Evolutionary conservation across 2,329 filamentous ascomycete species (phyloP), one percentile per base, ranked within the genome.

Genomic region (Calonectria pteridis): DNA sequence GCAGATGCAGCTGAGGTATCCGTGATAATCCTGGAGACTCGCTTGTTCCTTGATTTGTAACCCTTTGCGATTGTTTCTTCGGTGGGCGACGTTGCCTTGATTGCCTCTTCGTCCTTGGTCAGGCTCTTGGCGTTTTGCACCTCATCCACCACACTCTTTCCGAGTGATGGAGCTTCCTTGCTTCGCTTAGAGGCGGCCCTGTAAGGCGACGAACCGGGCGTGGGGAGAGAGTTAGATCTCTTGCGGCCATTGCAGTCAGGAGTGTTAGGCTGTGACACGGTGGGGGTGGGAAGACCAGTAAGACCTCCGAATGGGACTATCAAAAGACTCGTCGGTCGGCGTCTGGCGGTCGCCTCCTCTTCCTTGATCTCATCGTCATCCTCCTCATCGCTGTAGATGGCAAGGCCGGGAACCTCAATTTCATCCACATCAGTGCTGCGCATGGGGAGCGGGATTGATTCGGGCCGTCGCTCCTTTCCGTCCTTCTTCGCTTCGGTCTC

Each of bases 351-450:
- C 28, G 51, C 67, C 1, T 66, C 79, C 1, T 83, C 79, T 1
- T 84, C 83, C 1, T 84, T 83, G 6, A 84, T 82, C 3, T 86
- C 83, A 11, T 86, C 86, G 16, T 86, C 86, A 7, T 87, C 87
- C 66, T 93, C 93, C 18, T 93, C 92, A 70, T 94, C 92, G 71
- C 88, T 91, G 76, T 92, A 89, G 16, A 83, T 83, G 1, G 89
- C 91, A 6, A 95, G 87, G 0, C 93, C 94, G 4, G 94, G 94
- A 55, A 95, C 90, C 80, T 97, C 94, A 51, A 97, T 97, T 81
- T 97, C 95, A 58, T 93, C 89, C 10, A 96, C 85, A 80, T 97
- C 95, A 62, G 92, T 89, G 43, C 91, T 88, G 29, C 87, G 87
- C 50, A 93, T 86, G 0, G 94, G 94, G 13, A 97, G 85, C n/a